Conservation (phyloP, 352 stramenopile genomes). For the Globisporangium spinosum region DNA sequence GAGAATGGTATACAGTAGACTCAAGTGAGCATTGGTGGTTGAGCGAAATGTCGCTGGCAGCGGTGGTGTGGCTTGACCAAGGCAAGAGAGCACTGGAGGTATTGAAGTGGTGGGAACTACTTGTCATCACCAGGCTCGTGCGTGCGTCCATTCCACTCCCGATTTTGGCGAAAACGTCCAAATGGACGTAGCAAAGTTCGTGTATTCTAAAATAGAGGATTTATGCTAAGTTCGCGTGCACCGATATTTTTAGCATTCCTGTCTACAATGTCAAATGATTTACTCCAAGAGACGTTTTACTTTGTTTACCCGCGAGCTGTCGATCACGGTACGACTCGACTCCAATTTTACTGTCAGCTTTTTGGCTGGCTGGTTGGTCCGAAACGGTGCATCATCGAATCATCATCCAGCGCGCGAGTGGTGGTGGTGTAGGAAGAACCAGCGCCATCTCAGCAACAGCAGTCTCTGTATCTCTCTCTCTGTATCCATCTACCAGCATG, state of each 20-base stretch:
- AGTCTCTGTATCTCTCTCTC: neutral
- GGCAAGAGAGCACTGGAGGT: no score
- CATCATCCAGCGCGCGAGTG: neutral
- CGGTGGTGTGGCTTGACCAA: neutral
- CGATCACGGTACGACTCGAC: neutral
- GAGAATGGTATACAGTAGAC: neutral
- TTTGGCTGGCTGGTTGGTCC: constrained; percentile 18
- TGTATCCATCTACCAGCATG: constrained; percentile 13
- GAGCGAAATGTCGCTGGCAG: neutral
- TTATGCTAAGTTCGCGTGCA: no score
- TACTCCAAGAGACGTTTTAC: neutral
- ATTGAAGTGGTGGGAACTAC: no score
- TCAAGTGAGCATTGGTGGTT: neutral
- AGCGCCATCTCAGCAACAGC: neutral
- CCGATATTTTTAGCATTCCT: no score
- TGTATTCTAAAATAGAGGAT: no score
- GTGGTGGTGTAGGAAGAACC: constrained; percentile 9
- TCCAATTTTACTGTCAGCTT: neutral
- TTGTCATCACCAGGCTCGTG: no score
- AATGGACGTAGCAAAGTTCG: no score
- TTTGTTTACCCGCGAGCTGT: neutral
- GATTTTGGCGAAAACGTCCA: no score
- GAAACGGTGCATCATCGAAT: constrained; percentile 15
- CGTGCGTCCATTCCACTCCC: no score
- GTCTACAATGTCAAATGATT: neutral